phyloP scores from a whole-genome alignment of 2,329 filamentous ascomycete genomes.

The Nemania sp. region DNA sequence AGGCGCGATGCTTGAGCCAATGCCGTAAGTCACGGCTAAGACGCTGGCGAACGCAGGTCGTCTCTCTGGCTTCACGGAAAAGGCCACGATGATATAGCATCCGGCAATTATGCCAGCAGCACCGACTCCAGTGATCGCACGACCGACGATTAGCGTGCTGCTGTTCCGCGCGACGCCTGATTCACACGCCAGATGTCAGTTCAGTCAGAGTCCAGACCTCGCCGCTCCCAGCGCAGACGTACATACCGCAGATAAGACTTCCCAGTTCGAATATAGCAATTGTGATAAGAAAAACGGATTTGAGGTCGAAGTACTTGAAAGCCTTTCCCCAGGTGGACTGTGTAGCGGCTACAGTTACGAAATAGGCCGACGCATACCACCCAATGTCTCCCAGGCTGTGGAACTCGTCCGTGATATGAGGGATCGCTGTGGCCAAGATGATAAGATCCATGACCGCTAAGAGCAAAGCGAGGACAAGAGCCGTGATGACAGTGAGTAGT shows the following conservation, averaged over 20 bases:
- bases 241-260: slow-evolving; percentile 45
- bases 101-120: slow-evolving; percentile 45
- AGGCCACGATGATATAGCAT: slow-evolving; percentile 39
- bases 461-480: not conserved
- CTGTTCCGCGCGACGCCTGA: slow-evolving; percentile 45
- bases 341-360: no score
- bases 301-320: slow-evolving; percentile 44
- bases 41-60: slow-evolving; percentile 42
- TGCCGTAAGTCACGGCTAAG: slow-evolving; percentile 42
- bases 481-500: not conserved
- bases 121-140: slow-evolving; percentile 45
- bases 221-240: no score
- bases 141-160: slow-evolving; percentile 45
- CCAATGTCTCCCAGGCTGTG: slow-evolving; percentile 42
- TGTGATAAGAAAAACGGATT: slow-evolving; percentile 36
- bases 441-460: not conserved
- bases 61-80: slow-evolving; percentile 39
- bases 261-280: slow-evolving; percentile 44
- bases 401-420: slow-evolving; percentile 44
- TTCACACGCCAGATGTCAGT: no score
- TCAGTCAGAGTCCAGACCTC: no score
- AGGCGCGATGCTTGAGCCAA: slow-evolving; percentile 42
- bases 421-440: slow-evolving; percentile 35
- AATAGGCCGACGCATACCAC: slow-evolving; percentile 40
- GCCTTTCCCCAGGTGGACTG: no score